phyloP scores from a whole-genome alignment of 129 eudicot genomes.

The Saussurea involucrata region DNA sequence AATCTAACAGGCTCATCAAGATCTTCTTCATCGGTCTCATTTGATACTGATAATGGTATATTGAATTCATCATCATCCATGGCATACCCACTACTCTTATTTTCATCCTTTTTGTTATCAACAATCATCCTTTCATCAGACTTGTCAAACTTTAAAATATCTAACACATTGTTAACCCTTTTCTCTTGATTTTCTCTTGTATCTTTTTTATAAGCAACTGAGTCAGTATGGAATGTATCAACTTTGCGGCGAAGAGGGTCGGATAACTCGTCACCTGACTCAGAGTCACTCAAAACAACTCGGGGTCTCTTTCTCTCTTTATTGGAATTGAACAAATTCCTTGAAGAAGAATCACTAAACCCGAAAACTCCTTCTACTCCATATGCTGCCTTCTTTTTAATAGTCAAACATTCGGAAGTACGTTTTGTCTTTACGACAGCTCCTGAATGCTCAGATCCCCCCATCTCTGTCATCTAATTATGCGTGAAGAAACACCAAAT shows the following conservation, averaged over 20 bases:
- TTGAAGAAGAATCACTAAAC: slow-evolving; percentile 27
- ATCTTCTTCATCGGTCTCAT: slow-evolving; percentile 37
- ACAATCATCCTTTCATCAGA: slow-evolving; percentile 43
- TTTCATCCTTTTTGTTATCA: slow-evolving; percentile 38
- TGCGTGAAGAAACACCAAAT: slow-evolving; percentile 8
- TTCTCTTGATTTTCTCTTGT: slow-evolving; percentile 30
- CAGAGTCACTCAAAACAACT: slow-evolving; percentile 39
- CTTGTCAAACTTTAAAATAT: slow-evolving; percentile 60
- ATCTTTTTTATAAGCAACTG: slow-evolving; percentile 22
- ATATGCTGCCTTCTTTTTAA: slow-evolving; percentile 44
- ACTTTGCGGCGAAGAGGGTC: slow-evolving; percentile 39
- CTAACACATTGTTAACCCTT: slow-evolving; percentile 36
- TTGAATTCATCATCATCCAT: slow-evolving; percentile 39
- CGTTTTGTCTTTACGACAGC: slow-evolving; percentile 59
- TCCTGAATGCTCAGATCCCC: slow-evolving; percentile 34
- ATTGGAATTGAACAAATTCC: slow-evolving; percentile 12
- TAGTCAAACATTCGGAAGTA: slow-evolving; percentile 64
- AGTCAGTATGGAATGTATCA: slow-evolving; percentile 26
- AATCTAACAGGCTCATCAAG: slow-evolving; percentile 51
- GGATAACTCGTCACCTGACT: slow-evolving; percentile 51
- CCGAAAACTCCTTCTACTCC: slow-evolving; percentile 29
- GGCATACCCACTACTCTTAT: slow-evolving; percentile 23
- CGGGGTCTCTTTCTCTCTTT: slow-evolving; percentile 56
- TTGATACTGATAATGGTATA: slow-evolving; percentile 36
- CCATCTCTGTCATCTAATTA: slow-evolving; percentile 49